phyloP scores from a whole-genome alignment of 768 basidiomycete species.

The Hypholoma fasciculare region DNA sequence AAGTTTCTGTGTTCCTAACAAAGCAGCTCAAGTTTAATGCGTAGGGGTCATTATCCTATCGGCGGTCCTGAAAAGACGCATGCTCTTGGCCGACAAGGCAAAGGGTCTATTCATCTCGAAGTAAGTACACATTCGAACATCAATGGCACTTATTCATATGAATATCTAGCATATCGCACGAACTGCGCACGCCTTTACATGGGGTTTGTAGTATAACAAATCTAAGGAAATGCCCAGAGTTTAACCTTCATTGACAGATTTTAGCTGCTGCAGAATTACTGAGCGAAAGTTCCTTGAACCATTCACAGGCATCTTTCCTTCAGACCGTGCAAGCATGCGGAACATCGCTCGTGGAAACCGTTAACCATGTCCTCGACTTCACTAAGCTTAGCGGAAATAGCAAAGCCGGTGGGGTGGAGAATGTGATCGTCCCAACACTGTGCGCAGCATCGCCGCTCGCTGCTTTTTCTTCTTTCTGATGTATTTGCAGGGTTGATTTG shows the following conservation, averaged over 20 bases:
- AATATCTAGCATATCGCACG: constrained; percentile 76
- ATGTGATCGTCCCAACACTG: constrained; percentile 69
- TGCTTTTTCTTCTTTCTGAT: not conserved
- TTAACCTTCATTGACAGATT: constrained; percentile 48
- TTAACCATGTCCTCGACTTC: constrained; percentile 96
- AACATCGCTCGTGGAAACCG: constrained; percentile 93
- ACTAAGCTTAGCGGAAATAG: constrained; percentile 90
- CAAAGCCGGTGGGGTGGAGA: constrained; percentile 76
- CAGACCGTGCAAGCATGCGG: constrained; percentile 95
- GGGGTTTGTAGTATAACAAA: constrained; percentile 64
- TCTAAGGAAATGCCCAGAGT: not conserved
- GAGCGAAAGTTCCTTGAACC: constrained; percentile 77
- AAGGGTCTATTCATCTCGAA: constrained; percentile 93
- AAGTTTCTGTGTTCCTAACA: not conserved
- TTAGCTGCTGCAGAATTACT: constrained; percentile 91
- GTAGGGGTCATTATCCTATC: constrained; percentile 88
- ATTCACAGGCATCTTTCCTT: constrained; percentile 82
- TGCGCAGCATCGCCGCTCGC: constrained; percentile 30
- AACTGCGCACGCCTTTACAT: constrained; percentile 88
- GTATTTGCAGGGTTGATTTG: constrained; percentile 58
- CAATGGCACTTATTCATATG: not conserved
- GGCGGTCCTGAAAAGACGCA: constrained; percentile 87
- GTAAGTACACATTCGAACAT: constrained; percentile 31
- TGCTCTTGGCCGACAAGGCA: constrained; percentile 94
- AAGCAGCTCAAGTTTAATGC: constrained; percentile 3